Conservation (phyloP, 2,329 filamentous ascomycete genomes). For the Claviceps sp. region DNA sequence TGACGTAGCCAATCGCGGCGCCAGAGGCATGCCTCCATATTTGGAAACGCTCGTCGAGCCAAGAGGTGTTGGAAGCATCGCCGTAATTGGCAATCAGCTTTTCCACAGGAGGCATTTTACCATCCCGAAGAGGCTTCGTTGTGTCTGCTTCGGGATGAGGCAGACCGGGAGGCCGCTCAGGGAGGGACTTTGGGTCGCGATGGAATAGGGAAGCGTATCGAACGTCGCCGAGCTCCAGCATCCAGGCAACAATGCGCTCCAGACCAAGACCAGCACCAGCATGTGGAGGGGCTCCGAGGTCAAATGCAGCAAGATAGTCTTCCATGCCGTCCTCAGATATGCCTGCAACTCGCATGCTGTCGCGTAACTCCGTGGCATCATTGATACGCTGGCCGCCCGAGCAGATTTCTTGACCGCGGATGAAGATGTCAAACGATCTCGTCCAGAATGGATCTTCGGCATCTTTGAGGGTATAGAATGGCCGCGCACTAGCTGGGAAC, state of each 20-base stretch:
- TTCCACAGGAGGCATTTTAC: conserved; percentile 59
- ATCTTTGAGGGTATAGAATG: conserved; percentile 86
- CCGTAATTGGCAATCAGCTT: conserved; percentile 92
- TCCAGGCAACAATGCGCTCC: conserved; percentile 75
- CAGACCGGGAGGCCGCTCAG: conserved; percentile 50
- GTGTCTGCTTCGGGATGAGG: conserved; percentile 83
- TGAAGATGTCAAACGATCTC: conserved; percentile 91
- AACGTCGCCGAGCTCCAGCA: conserved; percentile 80
- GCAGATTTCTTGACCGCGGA: conserved; percentile 84
- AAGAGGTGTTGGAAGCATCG: conserved; percentile 86
- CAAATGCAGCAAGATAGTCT: conserved; percentile 80
- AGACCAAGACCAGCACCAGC: conserved; percentile 83
- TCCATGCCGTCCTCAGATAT: conserved; percentile 75
- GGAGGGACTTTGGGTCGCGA: conserved; percentile 78
- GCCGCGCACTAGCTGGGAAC: conserved; percentile 71
- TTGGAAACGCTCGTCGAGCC: conserved; percentile 78
- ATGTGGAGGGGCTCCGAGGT: conserved; percentile 78
- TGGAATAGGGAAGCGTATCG: conserved; percentile 78
- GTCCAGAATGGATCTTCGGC: conserved; percentile 58
- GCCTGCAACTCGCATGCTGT: conserved; percentile 63
- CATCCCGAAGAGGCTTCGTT: conserved; percentile 30
- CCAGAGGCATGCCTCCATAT: conserved; percentile 80
- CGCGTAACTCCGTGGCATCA: conserved; percentile 57
- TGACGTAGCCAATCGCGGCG: conserved; percentile 73
- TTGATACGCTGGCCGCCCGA: conserved; percentile 91